Percentiles rank a stretch among this genome's conserved stretches.
Evolutionary conservation across 352 stramenopile genomes (phyloP).

Genomic region (Phytopythium litorale): DNA sequence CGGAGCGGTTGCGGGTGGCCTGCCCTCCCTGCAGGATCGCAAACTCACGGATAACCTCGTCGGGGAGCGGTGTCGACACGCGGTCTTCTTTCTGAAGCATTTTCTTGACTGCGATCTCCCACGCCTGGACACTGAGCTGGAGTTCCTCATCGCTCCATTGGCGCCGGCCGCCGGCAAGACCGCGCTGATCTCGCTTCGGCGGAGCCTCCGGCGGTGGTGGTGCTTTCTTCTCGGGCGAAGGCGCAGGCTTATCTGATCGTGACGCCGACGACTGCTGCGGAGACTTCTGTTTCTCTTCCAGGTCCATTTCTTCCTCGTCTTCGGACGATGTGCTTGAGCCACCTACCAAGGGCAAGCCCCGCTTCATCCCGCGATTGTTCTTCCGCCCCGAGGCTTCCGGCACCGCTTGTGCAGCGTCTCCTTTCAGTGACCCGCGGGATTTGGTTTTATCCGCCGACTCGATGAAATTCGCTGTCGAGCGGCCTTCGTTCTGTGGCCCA

Average conservation of each 20-base stretch:
- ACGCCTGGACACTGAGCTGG: slow-evolving; percentile 22
- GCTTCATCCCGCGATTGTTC: background rate
- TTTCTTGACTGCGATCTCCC: slow-evolving; percentile 14
- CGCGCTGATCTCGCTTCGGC: background rate
- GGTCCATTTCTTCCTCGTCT: background rate
- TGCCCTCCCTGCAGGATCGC: slow-evolving; percentile 16
- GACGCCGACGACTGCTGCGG: background rate
- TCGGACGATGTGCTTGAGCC: background rate
- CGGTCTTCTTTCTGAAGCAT: slow-evolving; percentile 13
- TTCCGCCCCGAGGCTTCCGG: too few relatives aligned
- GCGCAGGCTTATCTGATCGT: background rate
- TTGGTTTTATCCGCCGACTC: background rate
- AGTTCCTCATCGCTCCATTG: slow-evolving; percentile 27
- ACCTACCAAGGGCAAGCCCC: background rate
- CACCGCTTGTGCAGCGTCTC: too few relatives aligned
- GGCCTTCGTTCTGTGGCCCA: background rate
- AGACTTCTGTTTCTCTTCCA: background rate
- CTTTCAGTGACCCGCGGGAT: background rate
- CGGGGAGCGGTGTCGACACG: slow-evolving; percentile 22
- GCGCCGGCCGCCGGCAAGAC: background rate
- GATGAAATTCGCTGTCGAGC: background rate
- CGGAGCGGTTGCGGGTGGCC: slow-evolving; percentile 19
- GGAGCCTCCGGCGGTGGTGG: background rate
- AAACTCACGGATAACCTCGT: slow-evolving; percentile 28
- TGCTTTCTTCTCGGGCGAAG: background rate